phyloP scores from a whole-genome alignment of 148 eudicot species.

The Fagopyrum tataricum region DNA sequence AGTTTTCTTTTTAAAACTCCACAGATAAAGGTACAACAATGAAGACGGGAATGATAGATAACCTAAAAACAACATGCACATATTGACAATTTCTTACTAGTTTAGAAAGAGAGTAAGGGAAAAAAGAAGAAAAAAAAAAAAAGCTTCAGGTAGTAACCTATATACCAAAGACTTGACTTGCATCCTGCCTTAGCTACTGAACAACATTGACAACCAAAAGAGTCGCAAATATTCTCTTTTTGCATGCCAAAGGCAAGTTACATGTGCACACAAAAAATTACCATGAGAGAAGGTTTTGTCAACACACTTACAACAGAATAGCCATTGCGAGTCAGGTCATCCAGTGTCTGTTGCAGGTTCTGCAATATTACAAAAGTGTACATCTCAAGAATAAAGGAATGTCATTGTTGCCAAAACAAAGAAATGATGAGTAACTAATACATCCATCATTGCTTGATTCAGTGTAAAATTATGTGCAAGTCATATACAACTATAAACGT shows the following conservation, averaged over 20 bases:
- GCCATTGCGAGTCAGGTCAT: constrained; percentile 90
- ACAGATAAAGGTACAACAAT: neutral
- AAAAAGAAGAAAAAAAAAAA: neutral
- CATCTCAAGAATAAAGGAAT: neutral
- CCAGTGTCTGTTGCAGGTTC: constrained; percentile 94
- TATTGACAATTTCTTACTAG: neutral
- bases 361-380: constrained; percentile 28
- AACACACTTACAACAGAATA: constrained; percentile 86
- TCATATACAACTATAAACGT: neutral
- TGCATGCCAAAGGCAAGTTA: constrained; percentile 1
- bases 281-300: constrained; percentile 3
- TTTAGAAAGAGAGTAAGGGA: neutral
- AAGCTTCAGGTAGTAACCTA: neutral
- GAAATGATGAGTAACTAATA: neutral
- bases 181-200: neutral
- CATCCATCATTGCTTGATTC: constrained; percentile 1
- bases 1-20: neutral
- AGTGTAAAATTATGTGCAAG: neutral
- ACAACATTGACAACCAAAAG: neutral
- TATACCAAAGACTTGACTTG: neutral
- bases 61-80: neutral
- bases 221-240: neutral
- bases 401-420: neutral
- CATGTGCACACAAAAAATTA: neutral
- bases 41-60: neutral